A percentile compares a stretch with the other conserved stretches of the same genome.
Evolutionary conservation across 805 yeast genomes (phyloP).

Genomic region (Candida silvicultrix): DNA sequence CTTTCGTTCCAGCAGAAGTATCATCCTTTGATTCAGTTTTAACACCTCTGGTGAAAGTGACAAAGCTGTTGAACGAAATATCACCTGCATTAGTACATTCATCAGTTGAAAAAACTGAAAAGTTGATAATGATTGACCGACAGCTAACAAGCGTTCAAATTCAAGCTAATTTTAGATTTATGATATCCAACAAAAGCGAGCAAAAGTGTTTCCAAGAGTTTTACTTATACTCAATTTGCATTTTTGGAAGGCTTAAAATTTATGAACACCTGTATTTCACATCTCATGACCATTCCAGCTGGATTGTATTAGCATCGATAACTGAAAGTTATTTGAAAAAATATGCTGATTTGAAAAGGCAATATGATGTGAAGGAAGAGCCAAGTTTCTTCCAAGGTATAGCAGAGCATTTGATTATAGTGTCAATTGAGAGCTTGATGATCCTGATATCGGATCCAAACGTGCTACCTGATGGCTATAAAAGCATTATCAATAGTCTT

Average conservation of each 20-base stretch:
- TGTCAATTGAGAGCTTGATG: constrained; percentile 7
- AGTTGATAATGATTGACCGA: constrained; percentile 14
- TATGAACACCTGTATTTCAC: constrained; percentile 12
- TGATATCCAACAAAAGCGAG: constrained; percentile 13
- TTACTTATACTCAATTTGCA: constrained; percentile 10
- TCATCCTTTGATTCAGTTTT: constrained; percentile 11
- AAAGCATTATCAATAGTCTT: constrained; percentile 9
- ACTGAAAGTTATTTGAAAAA: constrained; percentile 14
- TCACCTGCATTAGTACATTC: constrained; percentile 9
- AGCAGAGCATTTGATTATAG: constrained; percentile 9
- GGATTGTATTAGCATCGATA: constrained; percentile 19
- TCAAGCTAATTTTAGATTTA: constrained; percentile 6
- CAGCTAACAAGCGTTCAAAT: constrained; percentile 13
- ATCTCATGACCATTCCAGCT: constrained; percentile 9
- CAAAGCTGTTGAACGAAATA: constrained; percentile 14
- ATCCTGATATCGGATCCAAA: constrained; percentile 9
- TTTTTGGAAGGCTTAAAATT: constrained; percentile 10
- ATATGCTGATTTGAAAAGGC: constrained; percentile 10
- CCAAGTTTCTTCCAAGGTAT: constrained; percentile 8
- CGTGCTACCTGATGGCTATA: constrained; percentile 9
- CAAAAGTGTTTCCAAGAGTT: constrained; percentile 12
- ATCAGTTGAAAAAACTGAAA: constrained; percentile 12
- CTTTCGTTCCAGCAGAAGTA: constrained; percentile 17
- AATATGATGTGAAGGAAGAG: constrained; percentile 11
- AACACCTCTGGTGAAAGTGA: constrained; percentile 15